phyloP scores from a whole-genome alignment of 805 yeast genomes.

The Zygosaccharomyces rouxii region DNA sequence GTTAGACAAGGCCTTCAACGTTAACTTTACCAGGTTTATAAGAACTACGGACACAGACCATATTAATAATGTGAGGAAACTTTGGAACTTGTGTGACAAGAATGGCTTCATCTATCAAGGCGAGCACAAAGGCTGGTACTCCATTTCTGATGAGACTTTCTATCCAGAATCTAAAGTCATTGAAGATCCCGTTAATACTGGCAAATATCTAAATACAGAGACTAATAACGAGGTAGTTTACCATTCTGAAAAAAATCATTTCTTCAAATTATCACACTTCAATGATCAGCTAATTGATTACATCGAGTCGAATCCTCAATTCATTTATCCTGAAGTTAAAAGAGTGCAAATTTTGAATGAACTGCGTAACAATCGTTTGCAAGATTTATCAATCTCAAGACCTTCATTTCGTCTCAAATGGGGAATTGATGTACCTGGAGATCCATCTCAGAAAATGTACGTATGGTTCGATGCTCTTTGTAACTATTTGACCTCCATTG shows the following conservation, averaged over 20 bases:
- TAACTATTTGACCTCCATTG: slow-evolving; percentile 74
- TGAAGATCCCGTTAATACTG: slow-evolving; percentile 24
- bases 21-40: slow-evolving; percentile 70
- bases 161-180: slow-evolving; percentile 77
- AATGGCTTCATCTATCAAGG: slow-evolving; percentile 77
- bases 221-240: slow-evolving; percentile 70
- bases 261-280: slow-evolving; percentile 68
- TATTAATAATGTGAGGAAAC: slow-evolving; percentile 50
- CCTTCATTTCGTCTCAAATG: slow-evolving; percentile 73
- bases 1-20: slow-evolving; percentile 54
- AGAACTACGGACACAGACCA: slow-evolving; percentile 90
- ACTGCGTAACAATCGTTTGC: slow-evolving; percentile 43
- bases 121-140: slow-evolving; percentile 89
- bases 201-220: slow-evolving; percentile 45
- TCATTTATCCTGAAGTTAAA: slow-evolving; percentile 63
- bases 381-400: slow-evolving; percentile 82
- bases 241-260: slow-evolving; percentile 81
- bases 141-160: slow-evolving; percentile 90
- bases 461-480: slow-evolving; percentile 97
- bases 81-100: slow-evolving; percentile 62
- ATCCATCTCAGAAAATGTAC: slow-evolving; percentile 71
- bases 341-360: slow-evolving; percentile 54
- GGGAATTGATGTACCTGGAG: slow-evolving; percentile 89
- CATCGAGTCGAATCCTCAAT: slow-evolving; percentile 47
- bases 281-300: slow-evolving; percentile 48